These are phyloP conservation scores for Lipomyces orientalis DNA, from an alignment of 805 yeast genomes.

Conservation along the genomic window DNA sequence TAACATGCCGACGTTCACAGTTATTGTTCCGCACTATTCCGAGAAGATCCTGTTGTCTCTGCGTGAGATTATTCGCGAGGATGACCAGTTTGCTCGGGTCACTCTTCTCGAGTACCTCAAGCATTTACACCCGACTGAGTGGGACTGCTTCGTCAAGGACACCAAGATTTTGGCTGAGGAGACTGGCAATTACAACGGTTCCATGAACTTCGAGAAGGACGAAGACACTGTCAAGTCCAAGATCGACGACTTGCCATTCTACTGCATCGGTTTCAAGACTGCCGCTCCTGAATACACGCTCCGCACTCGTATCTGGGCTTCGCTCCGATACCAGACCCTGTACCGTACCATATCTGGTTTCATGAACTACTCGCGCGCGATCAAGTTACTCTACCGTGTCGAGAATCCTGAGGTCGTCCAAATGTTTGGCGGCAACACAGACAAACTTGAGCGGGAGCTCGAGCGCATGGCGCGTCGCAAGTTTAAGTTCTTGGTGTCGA, in stretches of 20 bases:
- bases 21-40: slow-evolving; percentile 92
- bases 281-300: slow-evolving; percentile 96
- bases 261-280: slow-evolving; percentile 95
- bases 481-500: slow-evolving; percentile 78
- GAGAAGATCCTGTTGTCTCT: slow-evolving; percentile 93
- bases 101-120: slow-evolving; percentile 92
- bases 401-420: slow-evolving; percentile 95
- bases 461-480: slow-evolving; percentile 83
- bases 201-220: slow-evolving; percentile 50
- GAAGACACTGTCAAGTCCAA: slow-evolving; percentile 79
- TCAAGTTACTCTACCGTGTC: slow-evolving; percentile 88
- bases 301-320: slow-evolving; percentile 98
- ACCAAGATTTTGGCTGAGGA: slow-evolving; percentile 95
- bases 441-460: slow-evolving; percentile 91
- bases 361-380: slow-evolving; percentile 97
- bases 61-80: slow-evolving; percentile 95
- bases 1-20: slow-evolving; percentile 99
- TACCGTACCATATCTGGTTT: slow-evolving; percentile 98
- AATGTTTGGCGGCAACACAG: slow-evolving; percentile 98
- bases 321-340: slow-evolving; percentile 93
- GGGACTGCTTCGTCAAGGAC: slow-evolving; percentile 97
- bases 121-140: slow-evolving; percentile 93
- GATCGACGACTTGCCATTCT: slow-evolving; percentile 90
- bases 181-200: slow-evolving; percentile 63
- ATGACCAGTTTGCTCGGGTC: slow-evolving; percentile 93